Evolutionary conservation across 2,329 filamentous ascomycete species (phyloP), one percentile per base, ranked within the genome.

Genomic region (Paecilomyces sp.): DNA sequence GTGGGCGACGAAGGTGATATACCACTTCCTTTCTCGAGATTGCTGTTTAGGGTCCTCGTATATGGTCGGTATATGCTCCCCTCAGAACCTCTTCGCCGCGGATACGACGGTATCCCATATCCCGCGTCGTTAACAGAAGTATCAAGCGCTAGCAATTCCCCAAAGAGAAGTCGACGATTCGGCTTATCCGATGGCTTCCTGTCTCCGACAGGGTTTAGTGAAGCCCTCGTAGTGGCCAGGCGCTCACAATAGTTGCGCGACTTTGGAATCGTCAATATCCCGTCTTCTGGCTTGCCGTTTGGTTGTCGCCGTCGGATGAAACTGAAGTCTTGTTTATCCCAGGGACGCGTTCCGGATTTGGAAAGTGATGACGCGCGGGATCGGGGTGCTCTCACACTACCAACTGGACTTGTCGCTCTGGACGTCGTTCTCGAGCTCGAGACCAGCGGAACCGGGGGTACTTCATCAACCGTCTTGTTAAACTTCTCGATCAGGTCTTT

Each of bases 401-500:
- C 68, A 13, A 66, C 60, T 5, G 75, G 74, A 55, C 74, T 79
- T 4, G 66, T 66, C 36, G 75, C 70, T 59, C 71, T 70, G 50
- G 74, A 74, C n/a, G 68, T 63, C n/a, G 69, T 64, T 30, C 68
- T 66, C 2, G 75, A 66, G 22, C 66, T 62, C 34, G 72, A 69
- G 30, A 69, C 64, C 25, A 68, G 68, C 8, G 78, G 79, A 13
- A 78, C 60, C 3, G 78, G 79, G 25, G 73, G 75, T 55, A 76
- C 66, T 61, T 77, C 74, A 62, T 80, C 78, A 34, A 68, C 78
- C 65, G 81, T 85, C 69, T 87, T 85, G 73, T 93, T 89, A 75
- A 93, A 94, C 58, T 84, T 87, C 74, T 88, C 90, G 68, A 90
- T 87, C 63, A 94, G 80, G 70, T 94, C 90, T 75, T 88, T 91